A percentile compares a stretch with the other conserved stretches of the same genome.
Evolutionary conservation across 2,329 filamentous ascomycete genomes (phyloP).

Genomic region (Aspergillus latus): DNA sequence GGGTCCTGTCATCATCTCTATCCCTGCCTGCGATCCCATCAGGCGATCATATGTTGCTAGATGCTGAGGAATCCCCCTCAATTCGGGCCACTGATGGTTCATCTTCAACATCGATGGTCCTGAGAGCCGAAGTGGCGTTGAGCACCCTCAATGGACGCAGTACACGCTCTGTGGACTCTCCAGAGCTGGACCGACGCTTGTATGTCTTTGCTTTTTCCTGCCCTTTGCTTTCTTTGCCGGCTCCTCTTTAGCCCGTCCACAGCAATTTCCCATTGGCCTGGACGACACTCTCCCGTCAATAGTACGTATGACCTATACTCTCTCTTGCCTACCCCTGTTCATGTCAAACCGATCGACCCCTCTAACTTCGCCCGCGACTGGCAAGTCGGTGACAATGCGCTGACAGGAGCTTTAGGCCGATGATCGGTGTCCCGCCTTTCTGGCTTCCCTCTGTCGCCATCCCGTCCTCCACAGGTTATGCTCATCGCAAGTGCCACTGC

Average conservation of each 20-base stretch:
- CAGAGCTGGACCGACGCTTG: slow-evolving; percentile 2
- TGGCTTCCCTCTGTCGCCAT: background rate
- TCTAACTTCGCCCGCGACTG: background rate
- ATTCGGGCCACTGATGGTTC: background rate
- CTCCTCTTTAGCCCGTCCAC: background rate
- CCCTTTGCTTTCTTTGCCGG: slow-evolving; percentile 11
- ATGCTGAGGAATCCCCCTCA: background rate
- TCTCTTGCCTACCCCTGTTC: too few species aligned
- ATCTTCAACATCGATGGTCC: slow-evolving; percentile 1
- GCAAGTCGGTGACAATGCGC: background rate
- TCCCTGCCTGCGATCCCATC: background rate
- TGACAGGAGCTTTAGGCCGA: background rate
- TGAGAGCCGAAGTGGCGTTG: background rate
- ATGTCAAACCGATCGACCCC: slow-evolving; percentile 14
- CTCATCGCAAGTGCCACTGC: background rate
- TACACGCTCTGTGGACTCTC: background rate
- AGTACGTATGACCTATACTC: too few species aligned
- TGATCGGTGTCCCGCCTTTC: background rate
- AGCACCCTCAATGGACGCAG: background rate
- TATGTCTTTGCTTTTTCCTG: slow-evolving; percentile 9
- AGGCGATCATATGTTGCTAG: slow-evolving; percentile 4
- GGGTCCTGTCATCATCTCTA: slow-evolving; percentile 24
- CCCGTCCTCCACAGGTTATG: background rate
- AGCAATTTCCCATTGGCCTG: too few species aligned
- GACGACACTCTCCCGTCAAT: too few species aligned